Evolutionary conservation across 805 yeast genomes (phyloP).

Genomic region (Teunomyces barrocoloradensis): DNA sequence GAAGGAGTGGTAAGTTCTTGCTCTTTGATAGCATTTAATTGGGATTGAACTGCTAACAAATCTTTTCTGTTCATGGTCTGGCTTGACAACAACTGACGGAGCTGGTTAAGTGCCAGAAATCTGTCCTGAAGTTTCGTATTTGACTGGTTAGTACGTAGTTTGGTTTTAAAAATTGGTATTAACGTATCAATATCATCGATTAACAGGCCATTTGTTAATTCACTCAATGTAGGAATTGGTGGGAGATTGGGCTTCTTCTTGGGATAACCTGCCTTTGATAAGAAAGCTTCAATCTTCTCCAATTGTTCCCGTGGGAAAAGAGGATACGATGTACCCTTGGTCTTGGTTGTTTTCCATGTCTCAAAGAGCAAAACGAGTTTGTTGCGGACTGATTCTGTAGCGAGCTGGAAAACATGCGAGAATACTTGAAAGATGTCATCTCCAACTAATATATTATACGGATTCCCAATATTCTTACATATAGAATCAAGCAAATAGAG

Average conservation of each 20-base stretch:
- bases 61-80: conserved; percentile 35
- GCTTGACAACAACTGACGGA: conserved; percentile 38
- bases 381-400: conserved; percentile 66
- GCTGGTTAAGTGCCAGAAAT: conserved; percentile 43
- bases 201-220: conserved; percentile 21
- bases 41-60: conserved; percentile 36
- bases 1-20: conserved; percentile 19
- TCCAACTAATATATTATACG: conserved; percentile 79
- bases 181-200: conserved; percentile 37
- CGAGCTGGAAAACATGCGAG: conserved; percentile 74
- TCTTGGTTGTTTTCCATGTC: conserved; percentile 79
- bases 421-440: conserved; percentile 66
- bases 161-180: conserved; percentile 41
- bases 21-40: conserved; percentile 36
- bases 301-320: conserved; percentile 72
- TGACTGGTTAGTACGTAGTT: conserved; percentile 29
- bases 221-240: conserved; percentile 7
- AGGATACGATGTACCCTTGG: conserved; percentile 57
- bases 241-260: conserved; percentile 8
- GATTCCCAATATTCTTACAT: conserved; percentile 85
- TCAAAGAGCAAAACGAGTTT: conserved; percentile 75
- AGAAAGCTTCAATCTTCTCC: conserved; percentile 68
- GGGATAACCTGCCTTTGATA: conserved; percentile 37
- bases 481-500: conserved; percentile 87
- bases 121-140: conserved; percentile 44